Evolutionary conservation across 164 flowering plant genomes (phyloP).

Genomic region (Magnolia changhungtana): DNA sequence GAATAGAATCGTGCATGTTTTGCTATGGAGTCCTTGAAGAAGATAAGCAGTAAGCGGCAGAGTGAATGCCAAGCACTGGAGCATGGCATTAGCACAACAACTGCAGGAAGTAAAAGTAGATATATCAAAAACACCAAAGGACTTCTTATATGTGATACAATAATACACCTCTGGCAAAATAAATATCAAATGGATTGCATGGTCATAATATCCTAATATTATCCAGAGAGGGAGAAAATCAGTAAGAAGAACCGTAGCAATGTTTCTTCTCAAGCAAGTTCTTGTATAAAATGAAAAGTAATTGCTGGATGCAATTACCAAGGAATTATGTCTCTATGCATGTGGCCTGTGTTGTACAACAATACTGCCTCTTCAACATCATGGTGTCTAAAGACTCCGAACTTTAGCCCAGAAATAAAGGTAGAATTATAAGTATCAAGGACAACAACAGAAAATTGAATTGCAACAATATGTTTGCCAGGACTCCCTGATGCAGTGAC

Average conservation of each 20-base stretch:
- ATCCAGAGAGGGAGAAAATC: no score
- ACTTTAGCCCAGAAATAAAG: no score
- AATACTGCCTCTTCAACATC: no score
- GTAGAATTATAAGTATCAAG: not conserved
- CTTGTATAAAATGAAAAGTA: not conserved
- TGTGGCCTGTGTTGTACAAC: no score
- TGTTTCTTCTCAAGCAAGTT: no score
- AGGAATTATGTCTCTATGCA: no score
- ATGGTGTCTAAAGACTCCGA: no score
- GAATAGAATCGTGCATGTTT: slow-evolving; percentile 50
- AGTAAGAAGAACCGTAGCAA: no score
- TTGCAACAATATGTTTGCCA: no score
- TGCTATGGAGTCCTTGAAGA: slow-evolving; percentile 74
- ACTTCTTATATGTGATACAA: not conserved
- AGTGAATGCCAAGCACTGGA: slow-evolving; percentile 91
- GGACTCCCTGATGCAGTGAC: no score
- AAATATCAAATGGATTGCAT: no score
- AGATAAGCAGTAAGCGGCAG: slow-evolving; percentile 86
- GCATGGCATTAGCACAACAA: slow-evolving; percentile 93
- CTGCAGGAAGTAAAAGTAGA: slow-evolving; percentile 42
- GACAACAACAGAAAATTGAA: not conserved
- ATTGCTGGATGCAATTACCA: not conserved
- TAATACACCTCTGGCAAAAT: not conserved
- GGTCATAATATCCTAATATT: no score
- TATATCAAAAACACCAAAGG: not conserved